Conservation (phyloP, 208 protist species). For the Leishmania gerbilli region DNA sequence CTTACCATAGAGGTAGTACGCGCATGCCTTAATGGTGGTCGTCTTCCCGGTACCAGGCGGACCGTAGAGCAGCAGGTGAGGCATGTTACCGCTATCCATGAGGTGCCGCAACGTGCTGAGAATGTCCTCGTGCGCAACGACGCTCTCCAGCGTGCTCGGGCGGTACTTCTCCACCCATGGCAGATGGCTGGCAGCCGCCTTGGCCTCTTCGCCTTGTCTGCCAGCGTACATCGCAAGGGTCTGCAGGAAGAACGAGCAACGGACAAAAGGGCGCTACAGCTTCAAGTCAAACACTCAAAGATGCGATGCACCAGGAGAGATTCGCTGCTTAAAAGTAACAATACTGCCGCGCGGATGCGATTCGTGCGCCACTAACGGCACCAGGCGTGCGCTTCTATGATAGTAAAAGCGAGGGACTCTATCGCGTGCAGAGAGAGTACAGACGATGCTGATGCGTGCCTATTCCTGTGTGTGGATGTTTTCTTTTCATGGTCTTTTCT, state of each 20-base stretch:
- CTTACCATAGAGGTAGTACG: constrained; percentile 94
- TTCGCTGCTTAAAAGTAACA: not conserved
- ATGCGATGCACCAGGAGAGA: not conserved
- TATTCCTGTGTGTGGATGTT: not conserved
- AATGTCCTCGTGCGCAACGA: constrained; percentile 95
- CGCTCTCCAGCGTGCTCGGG: constrained; percentile 82
- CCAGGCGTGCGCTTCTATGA: not conserved
- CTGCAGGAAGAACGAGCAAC: not conserved
- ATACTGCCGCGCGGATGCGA: not conserved
- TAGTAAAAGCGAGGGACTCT: not conserved
- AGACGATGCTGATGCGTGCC: not conserved
- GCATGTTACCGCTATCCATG: constrained; percentile 93
- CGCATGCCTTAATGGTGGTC: constrained; percentile 88
- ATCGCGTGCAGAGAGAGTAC: not conserved
- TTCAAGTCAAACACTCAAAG: not conserved
- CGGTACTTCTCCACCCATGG: constrained; percentile 98
- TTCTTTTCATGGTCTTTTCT: too few relatives aligned
- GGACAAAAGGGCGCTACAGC: too few relatives aligned
- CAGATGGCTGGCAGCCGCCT: constrained; percentile 31
- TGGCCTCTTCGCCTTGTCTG: constrained; percentile 20
- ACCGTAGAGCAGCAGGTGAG: constrained; percentile 99
- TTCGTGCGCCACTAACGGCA: not conserved
- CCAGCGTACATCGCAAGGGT: constrained; percentile 10
- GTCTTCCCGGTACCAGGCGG: constrained; percentile 95
- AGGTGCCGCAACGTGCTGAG: constrained; percentile 89